Base-by-base conservation (phyloP, 129 eudicot genomes). In the Tanacetum coccineum region DNA sequence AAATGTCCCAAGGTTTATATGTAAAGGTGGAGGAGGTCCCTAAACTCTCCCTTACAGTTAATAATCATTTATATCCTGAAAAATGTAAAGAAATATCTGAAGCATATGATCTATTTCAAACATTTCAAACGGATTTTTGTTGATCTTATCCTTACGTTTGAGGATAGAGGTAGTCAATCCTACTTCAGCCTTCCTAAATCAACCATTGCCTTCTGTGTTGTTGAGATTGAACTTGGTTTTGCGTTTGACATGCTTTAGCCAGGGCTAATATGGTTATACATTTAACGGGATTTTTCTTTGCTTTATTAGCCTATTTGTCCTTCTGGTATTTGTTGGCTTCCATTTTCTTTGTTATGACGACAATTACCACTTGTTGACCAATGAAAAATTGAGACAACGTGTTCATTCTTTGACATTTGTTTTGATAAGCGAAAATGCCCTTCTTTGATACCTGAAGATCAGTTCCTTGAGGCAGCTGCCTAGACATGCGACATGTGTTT, bases 141-240 rank as follows among this genome's bases (percentile, higher is more conserved):
- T 2, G 93, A 83, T 59, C 80, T 75, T 30, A 86, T 82, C 48
- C 85, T 86, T 54, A 82, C 88, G 22, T 86, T 74, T 44, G 88
- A 80, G 26, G 88, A 86, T 40, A 67, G 76, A 25, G 86, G 57
- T 14, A 82, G 93, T 66, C 67, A 25, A 26, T 59, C 67, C 5
- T 82, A 59, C 62, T 80, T 82, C 46, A 58, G 47, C 39, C 51
- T 12, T 15, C 87, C 74, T 32, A 20, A 20, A 5, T 39, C 61
- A 4, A 1, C 6, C 15, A 22, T 59, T 25, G 93, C 86, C 57
- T 82, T 82, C 56, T 47, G 53, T 19, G 78, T 73, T 10, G 71
- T 82, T 58, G 88, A 80, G 73, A 71, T 86, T 47, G 93, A 82
- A 67, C 75, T 70, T 45, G 86, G 88, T 48, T 83, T 86, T 49